Base-by-base conservation (phyloP, 306 rosid species). In the Benincasa hispida region DNA sequence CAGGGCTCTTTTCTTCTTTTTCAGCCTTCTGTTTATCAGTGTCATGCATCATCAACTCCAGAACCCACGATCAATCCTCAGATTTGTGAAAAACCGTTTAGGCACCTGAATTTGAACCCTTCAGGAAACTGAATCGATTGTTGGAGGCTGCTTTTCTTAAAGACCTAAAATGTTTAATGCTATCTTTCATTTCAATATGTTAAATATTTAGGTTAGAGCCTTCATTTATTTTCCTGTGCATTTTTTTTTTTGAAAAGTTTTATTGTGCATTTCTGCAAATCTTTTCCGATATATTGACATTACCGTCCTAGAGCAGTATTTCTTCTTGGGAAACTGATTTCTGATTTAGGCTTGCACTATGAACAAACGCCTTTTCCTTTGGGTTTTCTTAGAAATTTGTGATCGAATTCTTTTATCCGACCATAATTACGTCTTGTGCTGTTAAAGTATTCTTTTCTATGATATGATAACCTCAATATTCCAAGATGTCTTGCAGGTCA, bases 401-500 rank as follows among this genome's bases (percentile, higher is more conserved):
- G 2, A 41, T 21, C 4, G 54, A 10, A 69, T 17, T 47, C 34
- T 45, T 47, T 25, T 24, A 47, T 45, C 75, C n/a, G 3, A 22
- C 8, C 57, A 45, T 47, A 42, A 45, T 45, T 42, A 25, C 15
- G 35, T 69, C 32, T 66, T 9, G 35, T 24, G 14, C 56, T 13
- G 75, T 24, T 24, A 24, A 37, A 22, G 35, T 45, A 24, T 45
- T 45, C 4, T 66, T n/a, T 21, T 63, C 41, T 11, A 39, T 37
- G 34, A 11, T 42, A 42, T 69, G 34, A 69, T 39, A 66, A n/a
- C 32, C n/a, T 8, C 5, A 45, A 8, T 13, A 42, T 69, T 69
- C 75, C 53, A 41, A 22, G 54, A 27, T 61, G 53, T 42, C 74
- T 14, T 69, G 57, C 88, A 93, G 98, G 98, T 91, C 63, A 84